Percentiles rank a stretch among this genome's conserved stretches.
These are phyloP conservation scores for Candida parachauliodes DNA, from an alignment of 805 yeast genomes.

Conservation along the genomic window DNA sequence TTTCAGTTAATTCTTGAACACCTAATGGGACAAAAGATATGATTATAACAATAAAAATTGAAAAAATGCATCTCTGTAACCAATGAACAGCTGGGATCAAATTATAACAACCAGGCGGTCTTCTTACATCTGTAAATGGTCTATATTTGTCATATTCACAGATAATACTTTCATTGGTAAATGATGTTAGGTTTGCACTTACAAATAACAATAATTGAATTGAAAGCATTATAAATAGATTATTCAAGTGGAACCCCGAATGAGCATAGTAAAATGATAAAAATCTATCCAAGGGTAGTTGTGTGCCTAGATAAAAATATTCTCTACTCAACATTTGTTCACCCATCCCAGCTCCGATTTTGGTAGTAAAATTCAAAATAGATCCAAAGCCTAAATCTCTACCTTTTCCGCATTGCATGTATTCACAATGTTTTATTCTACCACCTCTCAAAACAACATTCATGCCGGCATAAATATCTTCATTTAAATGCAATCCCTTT, in stretches of 20 bases:
- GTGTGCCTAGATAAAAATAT: constrained; percentile 77
- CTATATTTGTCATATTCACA: constrained; percentile 63
- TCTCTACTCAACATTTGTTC: constrained; percentile 85
- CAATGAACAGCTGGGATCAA: constrained; percentile 72
- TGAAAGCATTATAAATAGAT: constrained; percentile 72
- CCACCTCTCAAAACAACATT: constrained; percentile 81
- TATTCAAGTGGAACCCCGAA: constrained; percentile 82
- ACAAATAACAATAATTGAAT: constrained; percentile 70
- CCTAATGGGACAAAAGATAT: constrained; percentile 76
- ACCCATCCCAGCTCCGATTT: constrained; percentile 93
- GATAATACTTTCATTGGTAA: constrained; percentile 66
- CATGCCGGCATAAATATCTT: constrained; percentile 89
- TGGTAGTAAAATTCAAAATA: constrained; percentile 78
- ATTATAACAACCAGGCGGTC: constrained; percentile 73
- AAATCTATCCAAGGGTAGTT: constrained; percentile 75
- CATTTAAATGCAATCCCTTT: constrained; percentile 80
- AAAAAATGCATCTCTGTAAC: constrained; percentile 76
- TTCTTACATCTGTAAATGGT: constrained; percentile 63
- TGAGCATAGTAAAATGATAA: constrained; percentile 82
- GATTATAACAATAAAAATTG: constrained; percentile 78
- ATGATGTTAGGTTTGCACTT: constrained; percentile 65
- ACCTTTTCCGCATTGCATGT: constrained; percentile 88
- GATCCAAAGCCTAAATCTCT: constrained; percentile 87
- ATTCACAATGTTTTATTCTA: constrained; percentile 82
- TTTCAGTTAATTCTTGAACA: constrained; percentile 76